Evolutionary conservation across 2,329 filamentous ascomycete species (phyloP), one percentile per base, ranked within the genome.

Genomic region (Alternaria solani): DNA sequence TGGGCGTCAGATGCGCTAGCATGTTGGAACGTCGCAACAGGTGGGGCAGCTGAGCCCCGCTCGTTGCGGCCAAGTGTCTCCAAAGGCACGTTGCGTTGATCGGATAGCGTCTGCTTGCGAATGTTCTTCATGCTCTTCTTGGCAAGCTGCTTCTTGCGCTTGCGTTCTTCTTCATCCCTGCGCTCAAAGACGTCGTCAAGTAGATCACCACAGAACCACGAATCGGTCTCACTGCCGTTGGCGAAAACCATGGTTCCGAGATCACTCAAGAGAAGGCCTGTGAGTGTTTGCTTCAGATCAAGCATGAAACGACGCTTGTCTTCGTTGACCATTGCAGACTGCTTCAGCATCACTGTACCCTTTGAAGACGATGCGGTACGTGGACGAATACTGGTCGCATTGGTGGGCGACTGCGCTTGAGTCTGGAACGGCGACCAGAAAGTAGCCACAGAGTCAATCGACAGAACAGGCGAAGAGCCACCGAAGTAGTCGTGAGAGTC

Each of bases 381-480:
- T 5, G 88, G 89, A 20, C 89, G 85, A 8, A 77, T 85, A 80
- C 75, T 92, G 74, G 80, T 89, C 75, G 84, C 81, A 62, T 83
- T 87, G 0, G 88, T 86, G 1, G 90, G 88, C 34, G 87, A 88
- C 62, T 89, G 85, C 0, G 87, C 84, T 52, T 86, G 83, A 0
- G 88, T 88, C 61, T 92, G 90, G 68, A 94, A 93, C 0, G 92
- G 92, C 3, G 94, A 97, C 93, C 93, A 97, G 75, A 94, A 96
- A 0, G 93, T 95, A 16, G 88, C 88, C 25, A 86, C 86, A 0
- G 92, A 90, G 69, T 95, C 92, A 59, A 90, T 89, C 0, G 90
- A 89, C 43, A 91, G 82, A 0, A 90, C 84, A 0, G 90, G 89
- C 18, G 89, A 92, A 2, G 86, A 84, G 69, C 86, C 74, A 61